These are phyloP conservation scores for Alternaria solani DNA, from an alignment of 2,329 filamentous ascomycete species.

Conservation along the genomic window DNA sequence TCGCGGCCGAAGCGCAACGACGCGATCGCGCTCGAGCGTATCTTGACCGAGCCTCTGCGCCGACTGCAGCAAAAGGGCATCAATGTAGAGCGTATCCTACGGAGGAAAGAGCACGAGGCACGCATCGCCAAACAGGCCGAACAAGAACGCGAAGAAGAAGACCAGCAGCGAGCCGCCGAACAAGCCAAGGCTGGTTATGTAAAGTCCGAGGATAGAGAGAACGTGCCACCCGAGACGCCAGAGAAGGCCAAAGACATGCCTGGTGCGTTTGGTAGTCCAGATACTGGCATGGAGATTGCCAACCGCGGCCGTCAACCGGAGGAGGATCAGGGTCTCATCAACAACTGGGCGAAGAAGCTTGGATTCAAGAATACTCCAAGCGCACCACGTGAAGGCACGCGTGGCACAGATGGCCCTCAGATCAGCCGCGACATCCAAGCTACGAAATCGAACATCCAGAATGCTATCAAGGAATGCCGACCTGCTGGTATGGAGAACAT, in stretches of 20 bases:
- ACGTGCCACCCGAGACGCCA: conserved; percentile 34
- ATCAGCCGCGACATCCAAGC: conserved; percentile 47
- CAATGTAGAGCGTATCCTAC: conserved; percentile 93
- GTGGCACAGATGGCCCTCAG: conserved; percentile 42
- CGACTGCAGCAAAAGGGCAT: conserved; percentile 88
- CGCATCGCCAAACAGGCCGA: conserved; percentile 86
- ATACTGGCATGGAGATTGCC: conserved; percentile 39
- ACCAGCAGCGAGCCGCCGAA: conserved; percentile 56
- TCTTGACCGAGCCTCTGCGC: conserved; percentile 83
- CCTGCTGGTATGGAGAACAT: conserved; percentile 45
- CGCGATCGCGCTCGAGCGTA: conserved; percentile 87
- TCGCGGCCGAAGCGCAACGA: conserved; percentile 86
- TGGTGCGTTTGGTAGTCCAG: conserved; percentile 48
- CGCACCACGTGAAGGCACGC: conserved; percentile 18
- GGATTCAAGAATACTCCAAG: conserved; percentile 43
- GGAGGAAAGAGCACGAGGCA: conserved; percentile 85
- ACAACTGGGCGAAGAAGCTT: conserved; percentile 50
- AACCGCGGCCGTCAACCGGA: conserved; percentile 31
- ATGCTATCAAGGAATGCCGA: conserved; percentile 49
- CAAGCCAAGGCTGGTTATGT: conserved; percentile 36
- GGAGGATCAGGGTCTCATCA: conserved; percentile 41
- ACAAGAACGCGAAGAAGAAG: conserved; percentile 71
- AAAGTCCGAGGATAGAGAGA: conserved; percentile 23
- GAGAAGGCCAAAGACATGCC: conserved; percentile 46
- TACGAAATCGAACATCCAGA: conserved; percentile 48